These are phyloP conservation scores for Chrysopogon serrulatus DNA, from an alignment of 176 grass and related monocot species.

Conservation along the genomic window DNA sequence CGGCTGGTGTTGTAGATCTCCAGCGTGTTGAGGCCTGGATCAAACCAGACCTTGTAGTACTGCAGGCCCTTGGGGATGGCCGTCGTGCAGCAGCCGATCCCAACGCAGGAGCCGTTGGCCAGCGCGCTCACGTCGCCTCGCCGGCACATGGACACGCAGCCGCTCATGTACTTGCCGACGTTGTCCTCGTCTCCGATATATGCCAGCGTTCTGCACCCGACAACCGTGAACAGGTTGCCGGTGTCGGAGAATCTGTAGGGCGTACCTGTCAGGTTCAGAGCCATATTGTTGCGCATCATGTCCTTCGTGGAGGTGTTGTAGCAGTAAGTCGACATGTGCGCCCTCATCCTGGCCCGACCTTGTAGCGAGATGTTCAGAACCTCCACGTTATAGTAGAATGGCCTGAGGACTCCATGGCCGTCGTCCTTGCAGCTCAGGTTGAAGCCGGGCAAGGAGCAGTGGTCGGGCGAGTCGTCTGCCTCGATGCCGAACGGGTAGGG, in stretches of 20 bases:
- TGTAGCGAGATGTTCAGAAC: neutral
- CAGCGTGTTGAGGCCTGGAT: neutral
- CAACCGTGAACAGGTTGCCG: neutral
- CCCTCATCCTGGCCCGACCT: neutral
- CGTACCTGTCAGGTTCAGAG: neutral
- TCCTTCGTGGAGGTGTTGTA: neutral
- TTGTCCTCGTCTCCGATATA: neutral
- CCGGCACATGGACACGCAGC: neutral
- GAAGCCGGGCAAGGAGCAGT: neutral
- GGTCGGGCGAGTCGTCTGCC: neutral
- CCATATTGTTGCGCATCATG: fast-evolving
- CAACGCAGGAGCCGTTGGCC: conserved; percentile 11
- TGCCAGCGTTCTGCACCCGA: neutral
- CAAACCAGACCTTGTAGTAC: neutral
- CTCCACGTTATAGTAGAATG: fast-evolving
- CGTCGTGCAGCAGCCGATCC: conserved; percentile 41
- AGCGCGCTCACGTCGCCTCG: neutral
- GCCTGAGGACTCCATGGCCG: neutral
- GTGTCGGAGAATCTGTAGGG: neutral
- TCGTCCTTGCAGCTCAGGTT: neutral
- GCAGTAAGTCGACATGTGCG: neutral
- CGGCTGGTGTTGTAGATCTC: neutral
- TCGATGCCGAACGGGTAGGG: neutral
- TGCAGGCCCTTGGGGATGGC: conserved; percentile 8
- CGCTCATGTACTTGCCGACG: neutral